These are phyloP conservation scores for Thelonectria olida DNA, from an alignment of 2,329 filamentous ascomycete species.

Conservation along the genomic window DNA sequence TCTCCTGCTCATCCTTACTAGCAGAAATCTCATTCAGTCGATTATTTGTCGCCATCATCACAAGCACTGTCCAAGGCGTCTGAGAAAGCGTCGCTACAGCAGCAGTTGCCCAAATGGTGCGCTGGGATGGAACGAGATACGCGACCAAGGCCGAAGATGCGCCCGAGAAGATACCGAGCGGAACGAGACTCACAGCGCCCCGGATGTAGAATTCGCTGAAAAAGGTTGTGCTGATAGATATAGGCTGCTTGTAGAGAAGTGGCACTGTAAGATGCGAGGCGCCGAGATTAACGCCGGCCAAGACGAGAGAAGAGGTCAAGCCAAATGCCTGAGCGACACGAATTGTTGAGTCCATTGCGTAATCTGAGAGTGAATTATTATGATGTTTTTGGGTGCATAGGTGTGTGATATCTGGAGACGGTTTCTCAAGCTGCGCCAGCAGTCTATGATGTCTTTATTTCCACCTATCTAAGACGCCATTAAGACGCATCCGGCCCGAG, in stretches of 20 bases:
- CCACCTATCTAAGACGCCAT: too few relatives aligned
- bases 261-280: constrained; percentile 31
- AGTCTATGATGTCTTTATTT: too few relatives aligned
- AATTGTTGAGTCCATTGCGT: constrained; percentile 24
- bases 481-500: too few relatives aligned
- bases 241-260: constrained; percentile 26
- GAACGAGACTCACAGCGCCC: constrained; percentile 23
- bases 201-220: constrained; percentile 31
- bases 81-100: constrained; percentile 24
- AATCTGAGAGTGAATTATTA: too few relatives aligned
- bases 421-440: too few relatives aligned
- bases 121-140: constrained; percentile 27
- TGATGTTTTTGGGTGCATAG: too few relatives aligned
- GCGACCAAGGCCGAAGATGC: constrained; percentile 24
- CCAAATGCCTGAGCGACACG: constrained; percentile 20
- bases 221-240: constrained; percentile 24
- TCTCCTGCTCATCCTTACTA: constrained; percentile 22
- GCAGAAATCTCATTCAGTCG: constrained; percentile 22
- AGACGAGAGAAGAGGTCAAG: constrained; percentile 27
- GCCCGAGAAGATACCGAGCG: constrained; percentile 22
- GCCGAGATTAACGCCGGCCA: constrained; percentile 27
- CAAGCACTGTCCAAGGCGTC: constrained; percentile 27
- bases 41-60: constrained; percentile 31
- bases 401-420: too few relatives aligned
- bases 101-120: constrained; percentile 20